phyloP scores from a whole-genome alignment of 164 flowering plant genomes.

The Vitis rupestris region DNA sequence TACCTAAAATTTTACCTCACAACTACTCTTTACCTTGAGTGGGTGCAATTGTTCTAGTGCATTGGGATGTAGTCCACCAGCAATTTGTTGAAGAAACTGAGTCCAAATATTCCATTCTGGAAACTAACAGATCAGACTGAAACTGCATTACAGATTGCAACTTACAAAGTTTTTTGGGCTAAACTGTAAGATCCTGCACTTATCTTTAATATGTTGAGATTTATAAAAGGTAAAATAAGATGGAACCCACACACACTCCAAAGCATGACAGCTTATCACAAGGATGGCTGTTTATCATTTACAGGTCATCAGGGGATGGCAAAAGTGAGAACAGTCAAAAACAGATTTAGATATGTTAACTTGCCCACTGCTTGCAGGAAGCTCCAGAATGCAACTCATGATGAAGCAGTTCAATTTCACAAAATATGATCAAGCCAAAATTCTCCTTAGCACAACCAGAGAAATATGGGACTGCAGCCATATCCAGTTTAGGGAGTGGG shows the following conservation, averaged over 20 bases:
- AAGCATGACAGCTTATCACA: too few species aligned
- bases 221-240: too few species aligned
- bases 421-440: slow-evolving; percentile 28
- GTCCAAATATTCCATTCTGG: slow-evolving; percentile 36
- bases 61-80: slow-evolving; percentile 21
- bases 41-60: slow-evolving; percentile 33
- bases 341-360: background rate
- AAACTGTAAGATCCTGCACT: too few species aligned
- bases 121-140: background rate
- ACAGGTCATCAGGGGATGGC: slow-evolving; percentile 5
- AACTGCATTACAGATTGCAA: too few species aligned
- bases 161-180: too few species aligned
- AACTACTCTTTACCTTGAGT: slow-evolving; percentile 21
- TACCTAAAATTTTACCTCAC: too few species aligned
- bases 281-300: too few species aligned
- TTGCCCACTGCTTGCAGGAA: slow-evolving; percentile 27
- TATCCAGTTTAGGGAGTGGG: slow-evolving; percentile 36
- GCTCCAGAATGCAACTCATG: slow-evolving; percentile 32
- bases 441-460: slow-evolving; percentile 39
- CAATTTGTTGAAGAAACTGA: slow-evolving; percentile 14
- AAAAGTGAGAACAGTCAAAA: background rate
- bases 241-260: too few species aligned
- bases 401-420: slow-evolving; percentile 27
- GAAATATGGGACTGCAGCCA: slow-evolving; percentile 38
- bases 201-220: too few species aligned